A percentile compares a stretch with the other conserved stretches of the same genome.
Evolutionary conservation across 176 grass and related monocot genomes (phyloP).

Genomic region (Chloris gayana): DNA sequence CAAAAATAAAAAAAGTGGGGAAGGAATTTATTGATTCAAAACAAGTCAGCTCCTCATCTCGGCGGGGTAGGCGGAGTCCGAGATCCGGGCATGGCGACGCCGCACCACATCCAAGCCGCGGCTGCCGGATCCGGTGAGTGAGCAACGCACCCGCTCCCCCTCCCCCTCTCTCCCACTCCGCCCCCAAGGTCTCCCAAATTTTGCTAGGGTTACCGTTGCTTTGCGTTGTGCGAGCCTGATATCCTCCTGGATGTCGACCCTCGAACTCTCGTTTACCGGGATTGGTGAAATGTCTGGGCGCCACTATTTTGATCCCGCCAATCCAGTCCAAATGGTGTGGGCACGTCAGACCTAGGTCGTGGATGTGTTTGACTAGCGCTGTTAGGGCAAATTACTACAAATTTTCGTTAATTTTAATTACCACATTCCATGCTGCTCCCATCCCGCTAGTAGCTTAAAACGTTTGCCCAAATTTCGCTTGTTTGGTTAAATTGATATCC

Average conservation of each 20-base stretch:
- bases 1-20: not conserved
- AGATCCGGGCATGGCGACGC: slow-evolving; percentile 22
- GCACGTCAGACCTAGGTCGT: not conserved
- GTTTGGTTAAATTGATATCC: not conserved
- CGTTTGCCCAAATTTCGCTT: not conserved
- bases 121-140: slow-evolving; percentile 30
- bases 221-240: not conserved
- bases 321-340: not conserved
- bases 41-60: not conserved
- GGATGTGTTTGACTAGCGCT: not conserved
- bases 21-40: not conserved
- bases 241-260: not conserved
- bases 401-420: not conserved
- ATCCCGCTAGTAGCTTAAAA: not conserved
- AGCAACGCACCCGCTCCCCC: no score
- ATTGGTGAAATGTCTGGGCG: not conserved
- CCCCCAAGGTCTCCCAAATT: not conserved
- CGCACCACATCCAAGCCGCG: not conserved
- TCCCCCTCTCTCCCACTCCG: not conserved
- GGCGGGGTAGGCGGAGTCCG: not conserved
- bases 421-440: not conserved
- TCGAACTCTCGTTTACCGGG: not conserved
- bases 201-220: not conserved
- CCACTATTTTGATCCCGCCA: not conserved
- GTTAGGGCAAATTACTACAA: not conserved